Conservation (phyloP, 768 basidiomycete genomes). For the Artomyces pyxidatus region DNA sequence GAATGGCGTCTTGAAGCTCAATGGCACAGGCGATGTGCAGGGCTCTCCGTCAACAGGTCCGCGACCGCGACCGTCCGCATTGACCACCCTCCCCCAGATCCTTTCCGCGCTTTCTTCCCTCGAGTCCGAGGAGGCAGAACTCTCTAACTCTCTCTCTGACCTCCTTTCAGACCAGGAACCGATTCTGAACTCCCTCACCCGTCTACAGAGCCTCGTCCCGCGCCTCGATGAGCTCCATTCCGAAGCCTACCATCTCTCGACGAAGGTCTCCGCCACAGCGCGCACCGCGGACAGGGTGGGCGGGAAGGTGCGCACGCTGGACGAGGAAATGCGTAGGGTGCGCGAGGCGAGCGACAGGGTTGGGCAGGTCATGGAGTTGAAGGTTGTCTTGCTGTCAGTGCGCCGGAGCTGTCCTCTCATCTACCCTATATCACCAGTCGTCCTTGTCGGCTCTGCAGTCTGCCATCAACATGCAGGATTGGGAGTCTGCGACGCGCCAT, state of each 20-base stretch:
- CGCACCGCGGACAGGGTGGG: constrained; percentile 83
- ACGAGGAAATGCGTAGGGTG: constrained; percentile 90
- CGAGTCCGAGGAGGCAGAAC: constrained; percentile 69
- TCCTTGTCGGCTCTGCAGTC: constrained; percentile 50
- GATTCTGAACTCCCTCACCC: constrained; percentile 50
- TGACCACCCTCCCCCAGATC: constrained; percentile 62
- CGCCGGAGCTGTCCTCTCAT: constrained; percentile 10
- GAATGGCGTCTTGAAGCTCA: no score
- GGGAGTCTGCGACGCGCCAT: constrained; percentile 91
- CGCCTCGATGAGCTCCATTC: constrained; percentile 52
- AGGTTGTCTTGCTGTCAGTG: constrained; percentile 40
- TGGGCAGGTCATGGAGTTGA: constrained; percentile 90
- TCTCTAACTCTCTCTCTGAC: constrained; percentile 64
- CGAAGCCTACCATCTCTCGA: constrained; percentile 47
- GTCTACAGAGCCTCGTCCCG: constrained; percentile 52
- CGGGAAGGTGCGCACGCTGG: constrained; percentile 80
- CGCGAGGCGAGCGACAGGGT: constrained; percentile 88
- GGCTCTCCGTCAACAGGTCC: neutral
- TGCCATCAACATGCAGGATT: constrained; percentile 76
- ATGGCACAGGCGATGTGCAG: no score
- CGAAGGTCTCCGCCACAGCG: constrained; percentile 63
- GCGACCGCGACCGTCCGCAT: constrained; percentile 21
- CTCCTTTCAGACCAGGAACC: constrained; percentile 64
- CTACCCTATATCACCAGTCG: constrained; percentile 41
- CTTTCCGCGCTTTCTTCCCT: constrained; percentile 66